Evolutionary conservation across 805 yeast genomes (phyloP).

Genomic region (Ogataea kodamae): DNA sequence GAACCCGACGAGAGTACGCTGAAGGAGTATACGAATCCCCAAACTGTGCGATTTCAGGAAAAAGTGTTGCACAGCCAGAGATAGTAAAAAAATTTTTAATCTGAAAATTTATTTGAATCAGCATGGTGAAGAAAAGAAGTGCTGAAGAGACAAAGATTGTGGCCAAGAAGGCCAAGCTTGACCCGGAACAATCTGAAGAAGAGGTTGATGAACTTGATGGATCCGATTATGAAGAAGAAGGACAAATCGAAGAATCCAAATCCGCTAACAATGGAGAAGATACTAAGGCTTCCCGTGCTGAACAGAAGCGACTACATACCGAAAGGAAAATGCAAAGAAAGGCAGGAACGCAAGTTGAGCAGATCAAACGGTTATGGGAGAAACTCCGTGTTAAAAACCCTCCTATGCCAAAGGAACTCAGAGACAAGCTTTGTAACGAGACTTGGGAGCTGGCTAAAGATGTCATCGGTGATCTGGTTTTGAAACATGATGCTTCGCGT

Average conservation of each 20-base stretch:
- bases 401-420: constrained; percentile 68
- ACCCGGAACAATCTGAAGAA: constrained; percentile 23
- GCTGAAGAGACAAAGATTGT: constrained; percentile 5
- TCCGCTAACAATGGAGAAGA: constrained; percentile 32
- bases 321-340: constrained; percentile 87
- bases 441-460: constrained; percentile 81
- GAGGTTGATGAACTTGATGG: constrained; percentile 33
- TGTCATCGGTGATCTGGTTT: constrained; percentile 74
- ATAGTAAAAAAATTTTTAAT: constrained; percentile 9
- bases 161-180: constrained; percentile 19
- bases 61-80: constrained; percentile 16
- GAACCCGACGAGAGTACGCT: constrained; percentile 11
- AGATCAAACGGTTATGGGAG: constrained; percentile 89
- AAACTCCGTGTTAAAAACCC: constrained; percentile 81
- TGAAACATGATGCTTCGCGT: constrained; percentile 95
- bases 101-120: constrained; percentile 6
- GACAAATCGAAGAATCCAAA: constrained; percentile 27
- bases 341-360: constrained; percentile 81
- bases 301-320: constrained; percentile 69
- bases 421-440: constrained; percentile 77
- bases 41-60: constrained; percentile 22
- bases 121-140: constrained; percentile 10
- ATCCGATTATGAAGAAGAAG: constrained; percentile 32
- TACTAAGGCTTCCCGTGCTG: constrained; percentile 68
- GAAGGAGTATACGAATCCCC: constrained; percentile 26